Evolutionary conservation across 306 rosid genomes (phyloP).

Genomic region (Quercus suber): DNA sequence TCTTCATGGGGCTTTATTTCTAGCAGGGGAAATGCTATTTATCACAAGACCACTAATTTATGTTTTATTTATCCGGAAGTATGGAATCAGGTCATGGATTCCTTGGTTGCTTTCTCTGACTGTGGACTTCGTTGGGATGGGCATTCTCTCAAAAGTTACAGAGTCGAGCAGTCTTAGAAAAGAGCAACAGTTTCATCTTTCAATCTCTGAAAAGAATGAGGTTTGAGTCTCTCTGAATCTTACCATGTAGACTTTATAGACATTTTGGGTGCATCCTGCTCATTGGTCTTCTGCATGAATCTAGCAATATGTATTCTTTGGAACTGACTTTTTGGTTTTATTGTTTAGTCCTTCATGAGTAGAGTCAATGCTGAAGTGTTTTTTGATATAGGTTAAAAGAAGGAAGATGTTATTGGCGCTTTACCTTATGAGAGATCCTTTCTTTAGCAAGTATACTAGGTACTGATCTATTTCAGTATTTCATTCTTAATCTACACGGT

Average conservation of each 20-base stretch:
- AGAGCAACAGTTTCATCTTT: conserved; percentile 44
- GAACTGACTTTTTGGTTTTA: conserved; percentile 3
- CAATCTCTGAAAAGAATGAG: conserved; percentile 76
- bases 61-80: conserved; percentile 72
- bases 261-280: background rate
- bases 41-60: conserved; percentile 82
- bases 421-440: conserved; percentile 96
- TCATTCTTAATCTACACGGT: background rate
- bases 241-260: background rate
- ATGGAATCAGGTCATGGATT: conserved; percentile 75
- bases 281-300: background rate
- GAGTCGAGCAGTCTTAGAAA: conserved; percentile 35
- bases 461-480: conserved; percentile 16
- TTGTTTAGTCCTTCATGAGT: background rate
- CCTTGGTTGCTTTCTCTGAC: conserved; percentile 89
- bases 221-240: conserved; percentile 42
- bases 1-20: conserved; percentile 58
- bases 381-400: conserved; percentile 56
- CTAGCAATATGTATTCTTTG: background rate
- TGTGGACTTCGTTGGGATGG: conserved; percentile 53
- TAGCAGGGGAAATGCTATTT: conserved; percentile 71
- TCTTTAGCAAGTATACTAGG: conserved; percentile 88
- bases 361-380: conserved; percentile 18
- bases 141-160: conserved; percentile 59
- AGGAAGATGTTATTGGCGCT: conserved; percentile 77